Percentiles rank a stretch among this genome's conserved stretches.
These are phyloP conservation scores for Pneumocystis jirovecii DNA, from an alignment of 1,139 yeast genomes.

Conservation along the genomic window DNA sequence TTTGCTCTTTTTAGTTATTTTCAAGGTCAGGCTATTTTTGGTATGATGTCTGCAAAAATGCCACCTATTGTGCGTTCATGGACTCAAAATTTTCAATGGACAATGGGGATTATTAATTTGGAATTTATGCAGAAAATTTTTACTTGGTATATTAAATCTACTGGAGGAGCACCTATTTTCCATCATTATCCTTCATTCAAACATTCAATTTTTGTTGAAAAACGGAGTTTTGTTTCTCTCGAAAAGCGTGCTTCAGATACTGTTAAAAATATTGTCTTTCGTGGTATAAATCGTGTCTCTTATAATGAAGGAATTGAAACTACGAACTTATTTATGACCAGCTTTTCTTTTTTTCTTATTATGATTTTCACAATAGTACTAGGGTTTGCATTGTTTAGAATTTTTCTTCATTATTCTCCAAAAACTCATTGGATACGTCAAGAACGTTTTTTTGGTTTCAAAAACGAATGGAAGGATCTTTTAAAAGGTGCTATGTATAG, in stretches of 20 bases:
- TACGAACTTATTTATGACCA: constrained; percentile 73
- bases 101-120: constrained; percentile 73
- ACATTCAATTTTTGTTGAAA: constrained; percentile 6
- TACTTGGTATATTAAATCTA: constrained; percentile 91
- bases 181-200: constrained; percentile 16
- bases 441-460: constrained; percentile 46
- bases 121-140: constrained; percentile 76
- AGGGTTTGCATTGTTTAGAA: constrained; percentile 48
- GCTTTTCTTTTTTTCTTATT: constrained; percentile 67
- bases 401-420: constrained; percentile 49
- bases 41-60: constrained; percentile 92
- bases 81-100: constrained; percentile 96
- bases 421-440: constrained; percentile 42
- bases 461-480: constrained; percentile 65
- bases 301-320: constrained; percentile 72
- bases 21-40: constrained; percentile 81
- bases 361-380: constrained; percentile 53
- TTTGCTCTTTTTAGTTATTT: constrained; percentile 84
- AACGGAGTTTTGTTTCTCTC: constrained; percentile 11
- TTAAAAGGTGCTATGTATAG: constrained; percentile 83
- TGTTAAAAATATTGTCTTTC: constrained; percentile 73
- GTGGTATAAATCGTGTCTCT: constrained; percentile 89
- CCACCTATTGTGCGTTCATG: constrained; percentile 98
- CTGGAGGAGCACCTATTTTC: constrained; percentile 73
- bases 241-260: constrained; percentile 27